Evolutionary conservation across 2,329 filamentous ascomycete species (phyloP), one percentile per base, ranked within the genome.

Genomic region (Stagonosporopsis cucurbitacearum): DNA sequence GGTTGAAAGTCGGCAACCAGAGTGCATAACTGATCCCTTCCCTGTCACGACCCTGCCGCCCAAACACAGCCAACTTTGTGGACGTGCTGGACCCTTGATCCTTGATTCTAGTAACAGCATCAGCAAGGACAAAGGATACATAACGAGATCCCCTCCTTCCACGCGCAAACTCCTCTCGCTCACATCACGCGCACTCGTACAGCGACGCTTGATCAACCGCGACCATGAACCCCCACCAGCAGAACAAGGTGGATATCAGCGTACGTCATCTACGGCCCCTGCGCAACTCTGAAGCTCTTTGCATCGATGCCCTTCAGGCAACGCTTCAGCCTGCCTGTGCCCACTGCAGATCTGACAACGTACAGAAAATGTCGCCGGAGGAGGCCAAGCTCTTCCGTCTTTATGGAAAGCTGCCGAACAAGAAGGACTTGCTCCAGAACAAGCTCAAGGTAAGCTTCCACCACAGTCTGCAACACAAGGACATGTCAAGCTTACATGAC

Each of bases 191-290:
- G 28, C 23, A 39, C 59, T 57, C 52, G 56, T 43, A 58, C 53
- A 58, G 45, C 53, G 28, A 48, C 47, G 17, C 50, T 33, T 37
- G 25, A 48, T 50, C 57, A 36, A 36, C 63, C 64, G 61, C 65
- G 65, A 68, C 62, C 64, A 96, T 98, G 92, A 97, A 97, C 78
- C 94, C 94, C 69, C 92, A 93, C 78, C 91, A 97, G 84, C 93
- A 96, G 85, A 97, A 97, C 85, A 98, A 99, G 84, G 85, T 98
- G 72, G 95, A 99, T 80, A 85, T 97, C 80, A 93, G 86, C 83
- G 95, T 97, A 81, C 82, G 91, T 85, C 61, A 65, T 64, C 51
- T 30, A 23, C 37, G 54, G 59, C 60, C 57, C 65, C 49, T 58
- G 59, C 59, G 55, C 58, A 46, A 19, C 52, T 43, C 32, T 32